Percentiles rank a stretch among this genome's conserved stretches.
These are phyloP conservation scores for Ceratonia siliqua DNA, from an alignment of 306 rosid species.

Conservation along the genomic window DNA sequence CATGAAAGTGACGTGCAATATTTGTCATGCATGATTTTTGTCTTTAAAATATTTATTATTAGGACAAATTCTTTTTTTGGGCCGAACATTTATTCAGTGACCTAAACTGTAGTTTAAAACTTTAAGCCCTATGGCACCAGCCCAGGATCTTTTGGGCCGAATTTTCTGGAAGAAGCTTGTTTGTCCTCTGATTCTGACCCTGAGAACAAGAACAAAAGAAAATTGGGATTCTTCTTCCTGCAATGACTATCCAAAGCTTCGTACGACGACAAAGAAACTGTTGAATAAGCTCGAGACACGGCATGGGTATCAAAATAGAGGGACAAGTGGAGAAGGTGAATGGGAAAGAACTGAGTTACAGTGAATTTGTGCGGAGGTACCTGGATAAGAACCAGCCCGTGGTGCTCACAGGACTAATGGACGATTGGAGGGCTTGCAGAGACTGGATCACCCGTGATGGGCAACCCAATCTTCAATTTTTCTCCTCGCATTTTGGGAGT, in stretches of 20 bases:
- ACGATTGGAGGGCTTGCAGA: conserved; percentile 74
- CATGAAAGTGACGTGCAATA: no score
- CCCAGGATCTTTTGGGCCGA: not conserved
- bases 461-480: conserved; percentile 65
- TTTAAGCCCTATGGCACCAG: not conserved
- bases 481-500: conserved; percentile 62
- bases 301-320: conserved; percentile 55
- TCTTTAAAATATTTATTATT: no score
- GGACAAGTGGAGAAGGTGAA: conserved; percentile 75
- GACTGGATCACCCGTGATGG: conserved; percentile 71
- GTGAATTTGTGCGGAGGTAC: conserved; percentile 61
- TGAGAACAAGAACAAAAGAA: no score
- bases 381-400: conserved; percentile 81
- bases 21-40: no score
- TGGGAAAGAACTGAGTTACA: conserved; percentile 64
- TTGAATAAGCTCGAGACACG: not conserved
- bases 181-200: no score
- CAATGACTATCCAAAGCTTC: not conserved
- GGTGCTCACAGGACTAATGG: conserved; percentile 71
- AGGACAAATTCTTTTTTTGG: not conserved
- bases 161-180: no score
- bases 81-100: not conserved
- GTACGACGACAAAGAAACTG: not conserved
- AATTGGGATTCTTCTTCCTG: not conserved
- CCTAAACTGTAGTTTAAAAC: no score